Evolutionary conservation across 2,329 filamentous ascomycete genomes (phyloP).

Genomic region (Waltergamsia citrina): DNA sequence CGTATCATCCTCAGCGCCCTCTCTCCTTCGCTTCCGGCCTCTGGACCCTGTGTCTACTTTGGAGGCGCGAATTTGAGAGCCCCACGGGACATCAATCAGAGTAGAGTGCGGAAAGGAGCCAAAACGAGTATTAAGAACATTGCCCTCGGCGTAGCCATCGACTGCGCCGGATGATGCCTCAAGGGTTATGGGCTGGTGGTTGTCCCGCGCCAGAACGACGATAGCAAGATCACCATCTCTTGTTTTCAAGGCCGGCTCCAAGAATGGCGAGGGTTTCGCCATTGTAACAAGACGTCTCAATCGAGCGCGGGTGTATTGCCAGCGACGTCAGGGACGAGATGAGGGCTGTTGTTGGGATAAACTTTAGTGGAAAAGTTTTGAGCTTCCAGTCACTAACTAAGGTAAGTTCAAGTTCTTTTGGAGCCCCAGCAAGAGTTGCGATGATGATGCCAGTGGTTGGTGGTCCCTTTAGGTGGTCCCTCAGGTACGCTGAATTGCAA

Average conservation of each 20-base stretch:
- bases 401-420: too few species aligned
- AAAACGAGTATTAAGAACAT: conserved; percentile 84
- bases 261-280: conserved; percentile 59
- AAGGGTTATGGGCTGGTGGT: conserved; percentile 67
- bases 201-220: conserved; percentile 81
- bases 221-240: conserved; percentile 63
- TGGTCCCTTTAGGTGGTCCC: too few species aligned
- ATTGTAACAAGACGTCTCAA: too few species aligned
- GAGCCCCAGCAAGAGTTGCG: too few species aligned
- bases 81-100: conserved; percentile 73
- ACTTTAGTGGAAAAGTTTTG: background rate
- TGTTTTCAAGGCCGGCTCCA: conserved; percentile 58
- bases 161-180: conserved; percentile 47
- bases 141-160: conserved; percentile 66
- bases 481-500: too few species aligned
- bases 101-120: conserved; percentile 82
- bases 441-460: too few species aligned
- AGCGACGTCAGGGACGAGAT: too few species aligned
- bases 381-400: too few species aligned
- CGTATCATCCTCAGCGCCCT: conserved; percentile 27
- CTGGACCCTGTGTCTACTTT: conserved; percentile 87
- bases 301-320: too few species aligned
- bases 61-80: conserved; percentile 82
- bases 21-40: conserved; percentile 57
- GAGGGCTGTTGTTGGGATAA: too few species aligned